These are phyloP conservation scores for Setaria viridis DNA, from an alignment of 202 grass and related monocot genomes.

Conservation along the genomic window DNA sequence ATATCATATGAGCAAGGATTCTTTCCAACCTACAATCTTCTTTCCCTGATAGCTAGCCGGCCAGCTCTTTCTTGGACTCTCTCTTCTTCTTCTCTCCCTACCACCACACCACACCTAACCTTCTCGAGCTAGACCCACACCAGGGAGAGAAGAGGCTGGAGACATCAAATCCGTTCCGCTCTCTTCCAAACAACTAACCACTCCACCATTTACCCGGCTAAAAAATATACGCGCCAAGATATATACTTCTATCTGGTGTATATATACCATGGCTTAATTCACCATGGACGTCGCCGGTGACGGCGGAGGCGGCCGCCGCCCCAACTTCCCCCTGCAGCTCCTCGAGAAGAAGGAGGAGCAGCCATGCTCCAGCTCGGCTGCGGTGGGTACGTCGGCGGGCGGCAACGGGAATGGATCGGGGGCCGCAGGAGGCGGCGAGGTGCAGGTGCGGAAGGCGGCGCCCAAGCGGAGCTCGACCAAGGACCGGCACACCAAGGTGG, in stretches of 20 bases:
- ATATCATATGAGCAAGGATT: slow-evolving; percentile 63
- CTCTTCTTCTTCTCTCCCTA: slow-evolving; percentile 34
- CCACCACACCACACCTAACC: slow-evolving; percentile 60
- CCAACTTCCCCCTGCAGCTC: slow-evolving; percentile 85
- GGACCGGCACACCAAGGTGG: slow-evolving; percentile 96
- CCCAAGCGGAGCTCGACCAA: slow-evolving; percentile 86
- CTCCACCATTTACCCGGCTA: slow-evolving; percentile 31
- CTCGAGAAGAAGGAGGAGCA: slow-evolving; percentile 91
- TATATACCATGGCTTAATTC: slow-evolving; percentile 69
- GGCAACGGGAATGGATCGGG: slow-evolving; percentile 52
- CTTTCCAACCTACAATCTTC: slow-evolving; percentile 62
- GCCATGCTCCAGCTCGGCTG: slow-evolving; percentile 72
- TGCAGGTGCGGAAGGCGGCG: slow-evolving; percentile 58
- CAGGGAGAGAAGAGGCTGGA: slow-evolving; percentile 25
- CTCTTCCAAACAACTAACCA: slow-evolving; percentile 51
- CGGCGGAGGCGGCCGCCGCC: slow-evolving; percentile 65
- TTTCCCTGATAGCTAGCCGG: slow-evolving; percentile 54
- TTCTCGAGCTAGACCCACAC: slow-evolving; percentile 58
- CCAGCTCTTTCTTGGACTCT: slow-evolving; percentile 38
- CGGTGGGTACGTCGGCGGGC: slow-evolving; percentile 44
- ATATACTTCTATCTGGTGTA: slow-evolving; percentile 31
- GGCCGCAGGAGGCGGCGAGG: slow-evolving; percentile 1
- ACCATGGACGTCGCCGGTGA: slow-evolving; percentile 68
- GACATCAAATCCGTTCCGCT: slow-evolving; percentile 60
- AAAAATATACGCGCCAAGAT: slow-evolving; percentile 43